A percentile compares a stretch with the other conserved stretches of the same genome.
Conservation (phyloP, 164 flowering plant genomes). For the Litsea cubeba region DNA sequence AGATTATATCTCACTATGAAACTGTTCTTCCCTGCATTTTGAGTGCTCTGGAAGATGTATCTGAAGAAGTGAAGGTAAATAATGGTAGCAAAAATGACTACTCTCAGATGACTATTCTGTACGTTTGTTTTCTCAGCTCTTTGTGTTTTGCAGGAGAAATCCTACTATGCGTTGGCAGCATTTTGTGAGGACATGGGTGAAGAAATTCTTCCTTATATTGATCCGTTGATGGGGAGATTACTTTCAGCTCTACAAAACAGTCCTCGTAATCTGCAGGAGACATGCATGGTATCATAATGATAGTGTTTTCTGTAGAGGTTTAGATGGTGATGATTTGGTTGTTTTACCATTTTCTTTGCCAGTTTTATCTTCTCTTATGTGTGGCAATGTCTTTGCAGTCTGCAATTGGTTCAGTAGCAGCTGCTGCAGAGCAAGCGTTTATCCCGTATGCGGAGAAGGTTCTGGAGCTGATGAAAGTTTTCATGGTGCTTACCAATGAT, state of each 20-base stretch:
- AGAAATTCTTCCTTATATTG: slow-evolving; percentile 86
- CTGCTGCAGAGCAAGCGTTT: slow-evolving; percentile 94
- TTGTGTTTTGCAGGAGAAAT: slow-evolving; percentile 66
- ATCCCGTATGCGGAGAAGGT: slow-evolving; percentile 91
- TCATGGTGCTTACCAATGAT: slow-evolving; percentile 88
- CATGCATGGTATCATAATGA: slow-evolving; percentile 70
- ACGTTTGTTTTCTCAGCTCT: neutral
- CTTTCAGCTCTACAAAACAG: slow-evolving; percentile 80
- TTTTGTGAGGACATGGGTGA: slow-evolving; percentile 98
- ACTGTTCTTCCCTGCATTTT: slow-evolving; percentile 85
- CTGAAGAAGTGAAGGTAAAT: slow-evolving; percentile 88
- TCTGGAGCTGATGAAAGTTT: slow-evolving; percentile 83
- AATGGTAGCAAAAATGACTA: neutral
- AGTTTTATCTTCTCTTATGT: neutral
- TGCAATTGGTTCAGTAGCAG: slow-evolving; percentile 96
- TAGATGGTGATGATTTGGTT: neutral
- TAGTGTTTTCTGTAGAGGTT: neutral
- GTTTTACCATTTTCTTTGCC: neutral
- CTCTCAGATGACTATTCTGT: neutral
- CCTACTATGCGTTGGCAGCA: slow-evolving; percentile 96
- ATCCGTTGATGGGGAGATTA: slow-evolving; percentile 81
- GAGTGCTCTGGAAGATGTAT: slow-evolving; percentile 75
- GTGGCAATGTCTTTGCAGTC: slow-evolving; percentile 48
- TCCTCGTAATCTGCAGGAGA: slow-evolving; percentile 88
- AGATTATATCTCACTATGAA: slow-evolving; percentile 76